Evolutionary conservation across 371 early-diverging fungal genomes (phyloP).

Genomic region (Capillidium heterosporum): DNA sequence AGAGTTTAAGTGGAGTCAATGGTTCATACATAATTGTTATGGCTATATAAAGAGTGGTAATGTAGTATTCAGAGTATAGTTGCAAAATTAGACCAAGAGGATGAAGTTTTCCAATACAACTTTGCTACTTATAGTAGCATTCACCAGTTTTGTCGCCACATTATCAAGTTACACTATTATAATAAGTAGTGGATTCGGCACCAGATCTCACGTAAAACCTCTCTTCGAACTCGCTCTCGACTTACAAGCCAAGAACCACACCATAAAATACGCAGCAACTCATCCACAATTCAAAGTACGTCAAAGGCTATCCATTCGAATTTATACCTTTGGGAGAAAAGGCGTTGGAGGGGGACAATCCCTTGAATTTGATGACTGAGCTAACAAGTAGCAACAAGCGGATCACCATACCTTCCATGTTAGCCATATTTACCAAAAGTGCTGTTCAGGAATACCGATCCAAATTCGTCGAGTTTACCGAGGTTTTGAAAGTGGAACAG

Average conservation of each 20-base stretch:
- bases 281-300: background rate
- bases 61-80: no score
- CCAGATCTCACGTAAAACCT: background rate
- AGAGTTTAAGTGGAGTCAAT: no score
- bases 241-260: background rate
- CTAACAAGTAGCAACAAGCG: background rate
- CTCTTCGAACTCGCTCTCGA: background rate
- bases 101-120: no score
- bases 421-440: background rate
- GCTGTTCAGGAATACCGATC: background rate
- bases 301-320: background rate
- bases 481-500: background rate
- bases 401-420: no score
- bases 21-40: no score
- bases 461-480: background rate
- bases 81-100: no score
- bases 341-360: background rate
- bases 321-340: background rate
- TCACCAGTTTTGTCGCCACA: no score
- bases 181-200: background rate
- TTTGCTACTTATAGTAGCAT: no score
- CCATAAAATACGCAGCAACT: background rate
- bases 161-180: no score
- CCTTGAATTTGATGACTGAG: background rate
- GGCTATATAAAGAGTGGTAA: no score